Base-by-base conservation (phyloP, 208 protist genomes). In the Blechomonas ayalai region DNA sequence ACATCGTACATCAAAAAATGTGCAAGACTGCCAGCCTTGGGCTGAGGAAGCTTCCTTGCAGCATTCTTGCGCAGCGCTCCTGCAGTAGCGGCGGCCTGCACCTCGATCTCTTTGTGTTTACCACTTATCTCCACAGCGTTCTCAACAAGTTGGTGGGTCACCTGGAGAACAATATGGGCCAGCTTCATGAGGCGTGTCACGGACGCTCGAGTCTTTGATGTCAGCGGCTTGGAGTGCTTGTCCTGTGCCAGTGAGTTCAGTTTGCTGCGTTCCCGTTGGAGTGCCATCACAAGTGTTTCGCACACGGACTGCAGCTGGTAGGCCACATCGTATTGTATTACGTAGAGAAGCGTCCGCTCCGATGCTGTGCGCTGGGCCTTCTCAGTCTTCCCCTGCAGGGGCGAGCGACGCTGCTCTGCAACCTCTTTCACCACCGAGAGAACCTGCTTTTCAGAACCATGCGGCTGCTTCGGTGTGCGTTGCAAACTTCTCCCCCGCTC, bases 281-380 rank as follows among this genome's bases (percentile, higher is more conserved):
- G 56, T 15, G 57, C 73, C 23, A 70, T 59, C 13, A 69, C 72
- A 18, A 84, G 63, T 0, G 62, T 74, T 35, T 73, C 75, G 47
- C 73, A 80, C 34, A 69, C 72, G 13, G 81, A 90, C 52, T 82
- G 72, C 49, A 94, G 65, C 61, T 94, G 85, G 45, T 77, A 94
- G 8, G 79, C 70, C 9, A 94, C 70, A 38, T 87, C 69, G 47
- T 89, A 90, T 45, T 86, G 58, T 31, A 94, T 48, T 26, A 82
- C 32, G 55, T 83, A 75, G 22, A 87, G 59, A 12, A 94, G 43
- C 13, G 73, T 82, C 37, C 70, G 52, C 28, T 47, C 61, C 27
- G 72, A 56, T 10, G 55, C 67, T 2, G 55, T 72, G 37, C n/a
- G n/a, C n/a, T n/a, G n/a, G n/a, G 12, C 5, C 20, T 7, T 22